Percentiles rank a stretch among this genome's conserved stretches.
phyloP scores from a whole-genome alignment of 768 basidiomycete species.

The Mycena vitilis region DNA sequence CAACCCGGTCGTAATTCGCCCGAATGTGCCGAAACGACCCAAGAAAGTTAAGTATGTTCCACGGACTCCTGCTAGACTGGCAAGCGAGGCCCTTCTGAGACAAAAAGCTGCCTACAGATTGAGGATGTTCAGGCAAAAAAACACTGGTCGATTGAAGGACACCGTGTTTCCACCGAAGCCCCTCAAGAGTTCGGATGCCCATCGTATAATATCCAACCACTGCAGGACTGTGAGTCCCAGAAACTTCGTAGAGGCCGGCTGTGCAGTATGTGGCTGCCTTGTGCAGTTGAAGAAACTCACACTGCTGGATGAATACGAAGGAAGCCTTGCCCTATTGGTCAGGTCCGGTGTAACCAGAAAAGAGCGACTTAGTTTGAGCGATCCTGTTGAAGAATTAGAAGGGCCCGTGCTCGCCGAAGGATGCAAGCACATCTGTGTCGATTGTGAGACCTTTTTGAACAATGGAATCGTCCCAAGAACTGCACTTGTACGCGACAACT shows the following conservation, averaged over 20 bases:
- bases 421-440: not conserved
- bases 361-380: not conserved
- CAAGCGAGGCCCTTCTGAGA: not conserved
- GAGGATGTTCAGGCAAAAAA: not conserved
- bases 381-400: constrained; percentile 1
- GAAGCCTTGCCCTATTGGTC: not conserved
- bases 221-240: not conserved
- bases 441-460: not conserved
- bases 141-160: not conserved
- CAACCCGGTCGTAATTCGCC: too few species aligned
- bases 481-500: constrained; percentile 5
- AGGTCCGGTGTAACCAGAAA: not conserved
- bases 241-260: not conserved
- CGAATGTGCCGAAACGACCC: not conserved
- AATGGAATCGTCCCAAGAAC: constrained; percentile 2
- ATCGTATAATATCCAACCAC: not conserved
- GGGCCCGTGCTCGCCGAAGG: constrained; percentile 5
- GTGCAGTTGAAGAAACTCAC: not conserved
- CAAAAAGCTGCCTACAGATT: not conserved
- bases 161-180: not conserved
- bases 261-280: not conserved
- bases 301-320: not conserved
- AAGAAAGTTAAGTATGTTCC: not conserved
- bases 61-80: not conserved
- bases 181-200: not conserved